Percentiles rank a stretch among this genome's conserved stretches.
These are phyloP conservation scores for Yamadazyma takamatsuzukensis DNA, from an alignment of 805 yeast genomes.

Conservation along the genomic window DNA sequence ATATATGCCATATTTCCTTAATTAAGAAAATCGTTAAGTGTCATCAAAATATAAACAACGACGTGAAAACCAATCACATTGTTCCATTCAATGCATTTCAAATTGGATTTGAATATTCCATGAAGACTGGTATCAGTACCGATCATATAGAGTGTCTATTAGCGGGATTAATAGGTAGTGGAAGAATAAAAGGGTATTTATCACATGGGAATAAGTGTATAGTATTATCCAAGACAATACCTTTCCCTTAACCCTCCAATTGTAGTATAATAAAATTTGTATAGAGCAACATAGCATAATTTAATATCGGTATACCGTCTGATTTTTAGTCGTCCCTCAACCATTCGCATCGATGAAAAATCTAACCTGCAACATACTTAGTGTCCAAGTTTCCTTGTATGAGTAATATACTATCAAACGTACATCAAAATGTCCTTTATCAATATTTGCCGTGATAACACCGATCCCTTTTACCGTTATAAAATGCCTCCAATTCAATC, in stretches of 20 bases:
- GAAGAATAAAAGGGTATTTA: slow-evolving; percentile 71
- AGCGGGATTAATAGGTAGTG: slow-evolving; percentile 60
- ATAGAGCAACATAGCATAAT: no score
- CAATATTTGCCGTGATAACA: slow-evolving; percentile 94
- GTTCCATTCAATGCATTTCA: slow-evolving; percentile 41
- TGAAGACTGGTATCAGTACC: slow-evolving; percentile 4
- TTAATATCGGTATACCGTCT: no score
- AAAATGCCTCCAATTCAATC: slow-evolving; percentile 98
- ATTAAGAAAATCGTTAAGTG: slow-evolving; percentile 35
- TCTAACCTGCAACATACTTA: no score
- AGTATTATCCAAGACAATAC: slow-evolving; percentile 69
- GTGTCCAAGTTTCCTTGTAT: no score
- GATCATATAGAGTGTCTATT: slow-evolving; percentile 68
- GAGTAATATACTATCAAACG: slow-evolving; percentile 2
- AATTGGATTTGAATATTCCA: slow-evolving; percentile 38
- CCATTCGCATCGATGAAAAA: no score
- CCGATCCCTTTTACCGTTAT: slow-evolving; percentile 98
- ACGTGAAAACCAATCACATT: slow-evolving; percentile 27
- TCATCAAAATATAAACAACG: slow-evolving; percentile 15
- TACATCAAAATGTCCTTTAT: slow-evolving; percentile 64
- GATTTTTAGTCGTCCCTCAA: no score
- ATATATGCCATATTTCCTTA: slow-evolving; percentile 48
- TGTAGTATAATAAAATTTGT: neutral
- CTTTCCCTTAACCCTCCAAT: slow-evolving; percentile 39
- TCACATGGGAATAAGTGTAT: slow-evolving; percentile 72